Evolutionary conservation across 345 rosid species (phyloP).

Genomic region (Boechera retrofracta): DNA sequence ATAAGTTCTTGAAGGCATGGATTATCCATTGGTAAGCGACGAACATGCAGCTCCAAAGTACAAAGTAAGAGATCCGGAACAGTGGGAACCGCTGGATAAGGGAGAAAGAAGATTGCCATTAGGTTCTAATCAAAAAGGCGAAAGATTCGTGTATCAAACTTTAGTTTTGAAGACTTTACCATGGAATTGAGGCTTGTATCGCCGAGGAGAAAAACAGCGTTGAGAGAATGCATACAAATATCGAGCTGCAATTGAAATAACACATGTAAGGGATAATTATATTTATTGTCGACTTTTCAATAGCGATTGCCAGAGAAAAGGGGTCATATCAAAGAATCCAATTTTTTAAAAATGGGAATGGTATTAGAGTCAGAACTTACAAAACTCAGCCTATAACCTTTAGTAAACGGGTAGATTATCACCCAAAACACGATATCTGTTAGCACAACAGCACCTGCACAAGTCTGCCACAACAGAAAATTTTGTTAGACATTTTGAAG

Average conservation of each 20-base stretch:
- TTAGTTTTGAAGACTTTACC: conserved; percentile 50
- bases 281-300: neutral
- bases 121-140: neutral
- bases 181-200: conserved; percentile 71
- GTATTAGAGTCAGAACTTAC: conserved; percentile 58
- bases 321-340: neutral
- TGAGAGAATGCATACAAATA: conserved; percentile 86
- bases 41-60: conserved; percentile 68
- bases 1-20: conserved; percentile 58
- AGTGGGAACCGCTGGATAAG: conserved; percentile 75
- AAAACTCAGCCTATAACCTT: conserved; percentile 56
- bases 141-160: neutral
- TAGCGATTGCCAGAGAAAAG: neutral
- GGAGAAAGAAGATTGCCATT: neutral
- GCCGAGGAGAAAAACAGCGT: conserved; percentile 80
- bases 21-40: conserved; percentile 87
- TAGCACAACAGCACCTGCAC: conserved; percentile 87
- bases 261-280: conserved; percentile 14
- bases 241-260: conserved; percentile 56
- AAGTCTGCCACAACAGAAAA: conserved; percentile 51
- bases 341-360: neutral
- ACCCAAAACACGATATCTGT: conserved; percentile 91
- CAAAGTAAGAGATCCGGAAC: conserved; percentile 78
- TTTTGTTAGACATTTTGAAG: conserved; percentile 8
- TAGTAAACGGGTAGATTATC: conserved; percentile 69